Conservation (phyloP, 768 basidiomycete species). For the Boletus edulis region DNA sequence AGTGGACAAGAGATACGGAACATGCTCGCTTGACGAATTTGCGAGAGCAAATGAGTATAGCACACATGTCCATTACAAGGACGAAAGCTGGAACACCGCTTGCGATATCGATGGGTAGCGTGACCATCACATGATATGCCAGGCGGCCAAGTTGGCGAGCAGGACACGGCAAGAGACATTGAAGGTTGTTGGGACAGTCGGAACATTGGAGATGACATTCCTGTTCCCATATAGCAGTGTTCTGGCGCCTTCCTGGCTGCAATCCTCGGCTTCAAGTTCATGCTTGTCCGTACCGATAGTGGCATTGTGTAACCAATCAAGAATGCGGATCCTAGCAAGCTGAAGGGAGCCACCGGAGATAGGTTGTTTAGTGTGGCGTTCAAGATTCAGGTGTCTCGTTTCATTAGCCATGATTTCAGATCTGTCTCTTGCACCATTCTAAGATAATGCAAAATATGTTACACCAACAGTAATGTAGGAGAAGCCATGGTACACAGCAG, state of each 20-base stretch:
- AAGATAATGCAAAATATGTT: constrained; percentile 25
- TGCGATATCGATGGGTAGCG: constrained; percentile 23
- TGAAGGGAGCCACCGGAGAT: too few relatives aligned
- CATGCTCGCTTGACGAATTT: constrained; percentile 39
- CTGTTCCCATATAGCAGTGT: not conserved
- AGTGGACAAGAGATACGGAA: constrained; percentile 32
- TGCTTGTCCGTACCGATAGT: too few relatives aligned
- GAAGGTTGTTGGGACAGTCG: too few relatives aligned
- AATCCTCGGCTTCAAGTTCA: too few relatives aligned
- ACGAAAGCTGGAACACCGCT: constrained; percentile 35
- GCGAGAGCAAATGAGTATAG: constrained; percentile 27
- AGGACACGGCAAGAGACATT: too few relatives aligned
- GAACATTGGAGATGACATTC: too few relatives aligned
- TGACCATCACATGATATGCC: not conserved
- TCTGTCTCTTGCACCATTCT: constrained; percentile 18
- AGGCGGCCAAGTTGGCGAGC: too few relatives aligned
- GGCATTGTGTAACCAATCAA: too few relatives aligned
- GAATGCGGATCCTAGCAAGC: too few relatives aligned
- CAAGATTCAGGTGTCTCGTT: not conserved
- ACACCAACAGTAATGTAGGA: constrained; percentile 27
- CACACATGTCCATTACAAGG: constrained; percentile 29
- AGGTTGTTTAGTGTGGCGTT: not conserved
- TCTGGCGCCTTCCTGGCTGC: not conserved
- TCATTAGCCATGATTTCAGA: not conserved
- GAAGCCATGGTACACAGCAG: constrained; percentile 9